Evolutionary conservation across 768 basidiomycete genomes (phyloP).

Genomic region (Pleurotus giganteus): DNA sequence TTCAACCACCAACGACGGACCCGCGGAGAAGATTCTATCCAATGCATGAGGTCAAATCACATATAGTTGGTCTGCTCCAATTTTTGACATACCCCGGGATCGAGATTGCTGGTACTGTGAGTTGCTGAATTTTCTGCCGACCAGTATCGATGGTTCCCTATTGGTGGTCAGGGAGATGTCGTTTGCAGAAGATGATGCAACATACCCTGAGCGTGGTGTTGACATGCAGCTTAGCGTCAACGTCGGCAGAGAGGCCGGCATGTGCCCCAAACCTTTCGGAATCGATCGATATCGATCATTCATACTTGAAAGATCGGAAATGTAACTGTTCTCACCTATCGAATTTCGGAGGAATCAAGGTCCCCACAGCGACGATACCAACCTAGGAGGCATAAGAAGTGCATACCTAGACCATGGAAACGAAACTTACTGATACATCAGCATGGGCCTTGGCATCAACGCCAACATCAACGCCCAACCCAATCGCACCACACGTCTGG

Average conservation of each 20-base stretch:
- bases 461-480: not conserved
- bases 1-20: not conserved
- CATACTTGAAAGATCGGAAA: not conserved
- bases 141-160: conserved; percentile 6
- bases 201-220: not conserved
- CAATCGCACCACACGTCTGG: not conserved
- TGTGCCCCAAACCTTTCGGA: not conserved
- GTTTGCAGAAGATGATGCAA: not conserved
- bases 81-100: not conserved
- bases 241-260: conserved; percentile 4
- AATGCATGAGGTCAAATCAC: not conserved
- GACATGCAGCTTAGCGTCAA: not conserved
- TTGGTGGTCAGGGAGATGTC: too few species aligned
- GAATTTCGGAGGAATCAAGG: not conserved
- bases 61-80: not conserved
- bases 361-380: not conserved
- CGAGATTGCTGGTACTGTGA: not conserved
- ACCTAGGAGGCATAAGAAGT: not conserved
- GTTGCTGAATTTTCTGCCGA: not conserved
- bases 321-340: not conserved
- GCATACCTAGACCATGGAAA: not conserved
- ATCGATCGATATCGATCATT: not conserved
- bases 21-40: not conserved
- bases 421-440: not conserved
- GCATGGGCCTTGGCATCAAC: conserved; percentile 4